phyloP scores from a whole-genome alignment of 1,139 yeast species.

The Saccharomyces pastorianus region DNA sequence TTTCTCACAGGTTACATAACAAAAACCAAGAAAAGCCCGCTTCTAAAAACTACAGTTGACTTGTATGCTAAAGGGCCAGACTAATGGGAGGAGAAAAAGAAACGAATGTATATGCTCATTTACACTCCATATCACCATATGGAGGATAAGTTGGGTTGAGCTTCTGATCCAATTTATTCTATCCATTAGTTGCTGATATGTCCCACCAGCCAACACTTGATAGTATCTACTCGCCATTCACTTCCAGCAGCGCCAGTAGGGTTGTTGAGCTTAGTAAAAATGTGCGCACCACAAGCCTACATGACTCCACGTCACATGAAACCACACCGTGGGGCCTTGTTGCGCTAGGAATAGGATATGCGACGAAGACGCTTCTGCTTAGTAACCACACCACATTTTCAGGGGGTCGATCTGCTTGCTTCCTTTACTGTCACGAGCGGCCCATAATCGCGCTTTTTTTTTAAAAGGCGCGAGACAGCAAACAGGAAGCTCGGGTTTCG shows the following conservation, averaged over 20 bases:
- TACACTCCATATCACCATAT: background rate
- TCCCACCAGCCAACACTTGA: background rate
- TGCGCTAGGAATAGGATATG: background rate
- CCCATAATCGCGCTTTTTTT: background rate
- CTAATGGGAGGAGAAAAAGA: background rate
- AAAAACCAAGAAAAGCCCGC: background rate
- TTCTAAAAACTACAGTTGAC: background rate
- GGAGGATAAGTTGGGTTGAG: background rate
- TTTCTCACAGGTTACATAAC: no score
- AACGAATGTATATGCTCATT: background rate
- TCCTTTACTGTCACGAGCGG: slow-evolving; percentile 1
- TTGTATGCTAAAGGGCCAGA: background rate
- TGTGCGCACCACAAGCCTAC: background rate
- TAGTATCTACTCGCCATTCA: background rate
- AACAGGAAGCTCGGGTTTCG: background rate
- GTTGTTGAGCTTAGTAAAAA: background rate
- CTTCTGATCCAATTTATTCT: background rate
- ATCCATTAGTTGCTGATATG: background rate
- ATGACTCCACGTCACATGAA: background rate
- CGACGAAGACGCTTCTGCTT: background rate
- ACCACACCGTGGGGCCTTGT: background rate
- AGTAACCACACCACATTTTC: slow-evolving; percentile 1
- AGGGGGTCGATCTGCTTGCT: background rate
- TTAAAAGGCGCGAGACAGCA: background rate
- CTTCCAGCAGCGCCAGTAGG: background rate